Evolutionary conservation across 2,329 filamentous ascomycete species (phyloP), one percentile per base, ranked within the genome.

Genomic region (Chaetomiaceae sp.): DNA sequence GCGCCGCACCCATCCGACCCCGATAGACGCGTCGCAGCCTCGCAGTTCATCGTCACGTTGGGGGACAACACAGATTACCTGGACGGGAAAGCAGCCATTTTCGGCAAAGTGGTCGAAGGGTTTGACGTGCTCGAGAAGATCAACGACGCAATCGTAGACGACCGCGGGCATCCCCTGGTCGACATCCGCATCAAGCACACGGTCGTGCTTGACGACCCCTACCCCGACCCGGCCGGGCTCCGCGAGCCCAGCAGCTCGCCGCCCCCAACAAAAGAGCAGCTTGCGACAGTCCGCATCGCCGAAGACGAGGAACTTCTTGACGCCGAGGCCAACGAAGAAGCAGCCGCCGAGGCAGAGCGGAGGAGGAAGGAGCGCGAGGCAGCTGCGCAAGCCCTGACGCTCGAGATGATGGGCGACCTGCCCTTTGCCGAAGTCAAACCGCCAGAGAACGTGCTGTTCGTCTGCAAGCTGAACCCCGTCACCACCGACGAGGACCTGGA

Each of bases 391-490:
- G 94, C 94, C 1, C 75, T 99, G 64, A 97, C 92, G 1, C 79
- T 99, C 44, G 94, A 99, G 73, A 95, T 99, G 85, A 94, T 99
- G 72, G 94, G 94, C 39, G 94, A 99, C 69, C 75, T 99, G 54
- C 94, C 94, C 4, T 99, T 96, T 70, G 94, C 94, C 55, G 94
- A 99, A 71, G 91, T 99, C 63, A 95, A 92, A 64, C 94, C 94
- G 4, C 94, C 94, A 0, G 94, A 99, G 73, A 97, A 99, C 69
- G 85, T 99, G 14, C 78, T 99, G 2, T 99, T 99, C 67, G 91
- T 99, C 39, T 99, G 94, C 85, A 99, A 99, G 69, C 78, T 99
- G 39, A 99, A 99, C 64, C 94, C 94, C 0, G 91, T 99, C 43
- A 99, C 94, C 9, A 88, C 89, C 66, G 92, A 96, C 65, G 88